Evolutionary conservation across 208 protist genomes (phyloP).

Genomic region (Acanthamoeba polyphaga): DNA sequence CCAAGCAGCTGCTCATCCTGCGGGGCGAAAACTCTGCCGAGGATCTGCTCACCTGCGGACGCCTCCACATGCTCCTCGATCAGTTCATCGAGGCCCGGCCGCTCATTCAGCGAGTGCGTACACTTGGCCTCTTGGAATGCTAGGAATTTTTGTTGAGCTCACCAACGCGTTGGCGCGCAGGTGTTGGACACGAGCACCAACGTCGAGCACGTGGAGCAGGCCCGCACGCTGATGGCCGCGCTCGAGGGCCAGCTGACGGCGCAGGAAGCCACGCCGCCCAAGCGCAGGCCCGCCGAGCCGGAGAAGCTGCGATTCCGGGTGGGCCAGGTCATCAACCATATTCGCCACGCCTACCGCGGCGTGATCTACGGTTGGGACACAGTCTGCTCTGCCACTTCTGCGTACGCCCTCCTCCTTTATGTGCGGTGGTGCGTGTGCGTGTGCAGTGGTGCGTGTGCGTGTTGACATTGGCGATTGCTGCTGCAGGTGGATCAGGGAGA

Average conservation of each 20-base stretch:
- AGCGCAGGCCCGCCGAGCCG: neutral
- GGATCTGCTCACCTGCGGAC: constrained; percentile 13
- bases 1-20: constrained; percentile 15
- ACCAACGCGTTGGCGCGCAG: neutral
- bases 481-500: neutral
- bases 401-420: neutral
- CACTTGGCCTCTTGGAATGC: neutral
- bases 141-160: neutral
- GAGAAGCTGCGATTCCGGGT: neutral
- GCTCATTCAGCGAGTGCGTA: constrained; percentile 14
- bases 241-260: neutral
- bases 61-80: constrained; percentile 31
- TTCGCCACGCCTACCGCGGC: constrained; percentile 8
- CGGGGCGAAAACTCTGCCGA: neutral
- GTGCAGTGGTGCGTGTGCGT: neutral
- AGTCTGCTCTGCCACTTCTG: neutral
- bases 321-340: neutral
- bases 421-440: neutral
- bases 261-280: neutral
- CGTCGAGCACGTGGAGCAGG: neutral
- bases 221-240: neutral
- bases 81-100: neutral
- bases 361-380: constrained; percentile 25
- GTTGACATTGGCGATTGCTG: neutral
- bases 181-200: constrained; percentile 14